Percentiles rank a stretch among this genome's conserved stretches.
Evolutionary conservation across 2,329 filamentous ascomycete genomes (phyloP).

Genomic region (Fulvia fulva): DNA sequence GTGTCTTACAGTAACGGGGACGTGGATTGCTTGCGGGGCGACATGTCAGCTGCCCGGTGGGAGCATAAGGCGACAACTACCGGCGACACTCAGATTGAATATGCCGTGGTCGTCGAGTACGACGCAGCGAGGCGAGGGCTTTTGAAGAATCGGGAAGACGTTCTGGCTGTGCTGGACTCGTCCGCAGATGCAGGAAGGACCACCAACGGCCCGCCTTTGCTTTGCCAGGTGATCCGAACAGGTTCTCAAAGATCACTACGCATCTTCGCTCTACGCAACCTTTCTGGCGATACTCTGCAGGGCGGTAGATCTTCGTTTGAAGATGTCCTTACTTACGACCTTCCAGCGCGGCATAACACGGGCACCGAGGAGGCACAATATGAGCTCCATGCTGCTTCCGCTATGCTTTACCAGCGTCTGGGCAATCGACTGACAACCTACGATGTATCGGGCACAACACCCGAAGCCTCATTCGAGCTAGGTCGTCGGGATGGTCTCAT

Average conservation of each 20-base stretch:
- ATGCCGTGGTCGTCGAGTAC: slow-evolving; percentile 27
- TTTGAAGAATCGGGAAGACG: slow-evolving; percentile 43
- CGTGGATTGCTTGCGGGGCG: slow-evolving; percentile 30
- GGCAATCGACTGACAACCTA: slow-evolving; percentile 56
- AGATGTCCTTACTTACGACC: slow-evolving; percentile 21
- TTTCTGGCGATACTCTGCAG: slow-evolving; percentile 12
- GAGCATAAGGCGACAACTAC: slow-evolving; percentile 18
- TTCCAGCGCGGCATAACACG: slow-evolving; percentile 17
- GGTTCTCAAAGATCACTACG: slow-evolving; percentile 11
- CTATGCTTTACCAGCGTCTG: slow-evolving; percentile 59
- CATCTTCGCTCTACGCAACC: slow-evolving; percentile 17
- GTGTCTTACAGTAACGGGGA: slow-evolving; percentile 30
- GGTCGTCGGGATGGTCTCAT: slow-evolving; percentile 41
- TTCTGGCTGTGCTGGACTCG: slow-evolving; percentile 37
- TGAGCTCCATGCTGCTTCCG: slow-evolving; percentile 53
- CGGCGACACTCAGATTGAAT: slow-evolving; percentile 22
- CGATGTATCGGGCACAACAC: slow-evolving; percentile 60
- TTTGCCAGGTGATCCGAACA: slow-evolving; percentile 19
- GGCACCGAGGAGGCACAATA: slow-evolving; percentile 15
- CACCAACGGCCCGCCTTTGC: slow-evolving; percentile 10
- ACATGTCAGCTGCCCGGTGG: slow-evolving; percentile 28
- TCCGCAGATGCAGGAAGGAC: not conserved
- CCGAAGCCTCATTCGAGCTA: slow-evolving; percentile 53
- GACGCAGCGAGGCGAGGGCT: slow-evolving; percentile 42
- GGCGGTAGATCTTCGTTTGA: slow-evolving; percentile 12